phyloP scores from a whole-genome alignment of 129 eudicot species.

The Flaveria ramosissima region DNA sequence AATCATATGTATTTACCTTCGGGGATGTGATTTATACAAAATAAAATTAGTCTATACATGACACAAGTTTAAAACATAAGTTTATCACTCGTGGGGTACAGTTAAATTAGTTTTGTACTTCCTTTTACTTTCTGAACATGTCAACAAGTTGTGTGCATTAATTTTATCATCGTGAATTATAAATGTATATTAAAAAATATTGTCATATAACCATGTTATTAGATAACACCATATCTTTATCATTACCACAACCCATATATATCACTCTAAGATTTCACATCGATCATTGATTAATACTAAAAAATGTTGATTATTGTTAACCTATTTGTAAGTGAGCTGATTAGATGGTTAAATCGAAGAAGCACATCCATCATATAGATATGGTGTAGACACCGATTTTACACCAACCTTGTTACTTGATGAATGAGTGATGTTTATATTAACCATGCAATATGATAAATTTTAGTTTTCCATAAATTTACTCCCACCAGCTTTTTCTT shows the following conservation, averaged over 20 bases:
- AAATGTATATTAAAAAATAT: too few species aligned
- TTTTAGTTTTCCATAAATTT: background rate
- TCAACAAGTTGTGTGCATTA: too few species aligned
- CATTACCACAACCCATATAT: background rate
- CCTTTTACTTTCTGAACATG: too few species aligned
- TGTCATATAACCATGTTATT: too few species aligned
- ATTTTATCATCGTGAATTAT: too few species aligned
- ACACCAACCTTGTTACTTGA: slow-evolving; percentile 25
- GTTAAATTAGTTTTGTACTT: too few species aligned
- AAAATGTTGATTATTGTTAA: background rate
- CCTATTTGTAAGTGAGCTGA: slow-evolving; percentile 5
- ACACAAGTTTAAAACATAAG: too few species aligned
- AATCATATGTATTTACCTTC: too few species aligned
- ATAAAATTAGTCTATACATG: too few species aligned
- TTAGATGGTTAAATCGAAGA: slow-evolving; percentile 26
- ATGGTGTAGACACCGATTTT: slow-evolving; percentile 23
- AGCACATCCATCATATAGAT: slow-evolving; percentile 26
- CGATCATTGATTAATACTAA: background rate
- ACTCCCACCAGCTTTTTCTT: background rate
- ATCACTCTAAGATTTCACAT: background rate
- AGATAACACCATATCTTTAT: background rate
- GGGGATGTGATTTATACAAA: too few species aligned
- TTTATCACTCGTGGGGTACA: too few species aligned
- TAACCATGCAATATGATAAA: slow-evolving; percentile 3
- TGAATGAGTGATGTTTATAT: slow-evolving; percentile 21